Conservation (phyloP, 1,284 basidiomycete genomes). For the Polyporus tsugae region DNA sequence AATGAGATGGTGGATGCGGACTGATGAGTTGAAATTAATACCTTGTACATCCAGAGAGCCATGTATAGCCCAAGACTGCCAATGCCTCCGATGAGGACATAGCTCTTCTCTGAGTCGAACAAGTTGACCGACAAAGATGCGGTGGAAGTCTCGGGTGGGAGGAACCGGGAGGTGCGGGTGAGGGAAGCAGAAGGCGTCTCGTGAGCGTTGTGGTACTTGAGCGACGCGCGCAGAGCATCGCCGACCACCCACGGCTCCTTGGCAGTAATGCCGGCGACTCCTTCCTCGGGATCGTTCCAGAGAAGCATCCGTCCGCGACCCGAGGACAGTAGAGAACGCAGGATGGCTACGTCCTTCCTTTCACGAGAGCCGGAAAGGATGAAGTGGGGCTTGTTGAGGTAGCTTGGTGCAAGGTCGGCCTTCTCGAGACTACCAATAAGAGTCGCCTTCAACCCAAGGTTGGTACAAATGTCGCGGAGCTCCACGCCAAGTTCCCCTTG, state of each 20-base stretch:
- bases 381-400: slow-evolving; percentile 15
- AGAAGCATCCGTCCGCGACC: slow-evolving; percentile 19
- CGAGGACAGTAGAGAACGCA: slow-evolving; percentile 7
- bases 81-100: slow-evolving; percentile 36
- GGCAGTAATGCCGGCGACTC: slow-evolving; percentile 16
- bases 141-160: neutral
- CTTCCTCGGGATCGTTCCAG: slow-evolving; percentile 25
- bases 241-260: slow-evolving; percentile 27
- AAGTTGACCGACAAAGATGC: neutral
- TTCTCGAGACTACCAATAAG: neutral
- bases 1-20: neutral
- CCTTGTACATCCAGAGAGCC: slow-evolving; percentile 50
- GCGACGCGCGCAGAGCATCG: slow-evolving; percentile 21
- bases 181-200: neutral
- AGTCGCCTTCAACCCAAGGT: slow-evolving; percentile 10
- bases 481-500: slow-evolving; percentile 19
- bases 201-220: neutral
- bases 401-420: slow-evolving; percentile 13
- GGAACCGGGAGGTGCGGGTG: neutral
- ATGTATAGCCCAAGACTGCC: slow-evolving; percentile 42
- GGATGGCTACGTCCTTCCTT: slow-evolving; percentile 5
- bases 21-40: slow-evolving; percentile 20
- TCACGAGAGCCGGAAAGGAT: slow-evolving; percentile 28
- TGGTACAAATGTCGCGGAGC: slow-evolving; percentile 14
- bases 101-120: slow-evolving; percentile 28